These are phyloP conservation scores for Dorcoceras hygrometricum DNA, from an alignment of 257 asterid genomes.

Conservation along the genomic window DNA sequence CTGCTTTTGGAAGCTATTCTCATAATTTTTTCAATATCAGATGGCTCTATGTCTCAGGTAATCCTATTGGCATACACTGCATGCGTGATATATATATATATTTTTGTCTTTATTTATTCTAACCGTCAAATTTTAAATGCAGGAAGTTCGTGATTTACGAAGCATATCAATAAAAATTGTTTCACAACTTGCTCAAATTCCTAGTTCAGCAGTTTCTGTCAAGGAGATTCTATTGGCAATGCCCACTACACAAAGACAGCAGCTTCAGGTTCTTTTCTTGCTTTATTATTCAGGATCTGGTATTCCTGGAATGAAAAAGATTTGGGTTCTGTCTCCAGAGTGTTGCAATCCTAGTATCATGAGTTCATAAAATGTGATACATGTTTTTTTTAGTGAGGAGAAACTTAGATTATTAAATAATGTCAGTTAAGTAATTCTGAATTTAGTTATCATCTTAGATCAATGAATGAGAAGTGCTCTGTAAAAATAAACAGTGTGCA, in stretches of 20 bases:
- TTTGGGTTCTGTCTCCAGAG: not conserved
- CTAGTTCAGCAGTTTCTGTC: slow-evolving; percentile 61
- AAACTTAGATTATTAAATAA: not conserved
- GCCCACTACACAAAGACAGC: slow-evolving; percentile 75
- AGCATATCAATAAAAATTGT: slow-evolving; percentile 61
- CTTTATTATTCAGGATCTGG: slow-evolving; percentile 5
- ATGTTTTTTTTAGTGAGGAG: not conserved
- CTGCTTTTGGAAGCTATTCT: slow-evolving; percentile 77
- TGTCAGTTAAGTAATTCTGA: not conserved
- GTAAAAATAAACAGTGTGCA: not conserved
- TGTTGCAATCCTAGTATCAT: not conserved
- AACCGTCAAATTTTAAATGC: slow-evolving; percentile 32
- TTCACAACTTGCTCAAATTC: slow-evolving; percentile 91
- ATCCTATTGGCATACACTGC: slow-evolving; percentile 18
- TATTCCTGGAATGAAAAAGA: slow-evolving; percentile 5
- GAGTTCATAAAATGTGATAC: not conserved
- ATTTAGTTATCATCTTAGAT: slow-evolving; percentile 4
- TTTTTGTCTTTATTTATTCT: slow-evolving; percentile 20
- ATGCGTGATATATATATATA: slow-evolving; percentile 13
- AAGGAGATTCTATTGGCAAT: slow-evolving; percentile 74
- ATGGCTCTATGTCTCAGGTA: slow-evolving; percentile 61
- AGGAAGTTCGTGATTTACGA: slow-evolving; percentile 69
- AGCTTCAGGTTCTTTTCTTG: slow-evolving; percentile 71
- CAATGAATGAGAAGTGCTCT: not conserved
- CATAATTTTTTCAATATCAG: slow-evolving; percentile 59